These are phyloP conservation scores for Malus sieversii DNA, from an alignment of 306 rosid genomes.

Conservation along the genomic window DNA sequence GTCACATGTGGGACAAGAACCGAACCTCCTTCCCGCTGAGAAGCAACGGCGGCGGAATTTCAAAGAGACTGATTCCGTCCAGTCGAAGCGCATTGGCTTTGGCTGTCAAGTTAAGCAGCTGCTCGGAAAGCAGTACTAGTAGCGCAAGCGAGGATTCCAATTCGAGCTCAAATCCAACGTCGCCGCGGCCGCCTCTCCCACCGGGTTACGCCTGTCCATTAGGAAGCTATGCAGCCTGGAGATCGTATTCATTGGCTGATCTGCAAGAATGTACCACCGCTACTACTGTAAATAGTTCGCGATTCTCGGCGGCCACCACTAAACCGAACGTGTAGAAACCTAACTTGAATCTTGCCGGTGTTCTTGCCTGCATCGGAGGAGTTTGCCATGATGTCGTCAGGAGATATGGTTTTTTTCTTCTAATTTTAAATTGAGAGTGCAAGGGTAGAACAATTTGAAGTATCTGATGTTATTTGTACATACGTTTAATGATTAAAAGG, in stretches of 20 bases:
- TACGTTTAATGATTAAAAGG: not conserved
- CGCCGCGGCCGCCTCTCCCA: conserved; percentile 35
- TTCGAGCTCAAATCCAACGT: conserved; percentile 26
- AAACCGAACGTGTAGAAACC: conserved; percentile 1
- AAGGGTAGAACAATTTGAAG: not conserved
- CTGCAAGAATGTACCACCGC: conserved; percentile 42
- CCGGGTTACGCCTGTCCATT: conserved; percentile 23
- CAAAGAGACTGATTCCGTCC: conserved; percentile 62
- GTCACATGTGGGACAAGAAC: conserved; percentile 56
- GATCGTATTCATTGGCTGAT: conserved; percentile 60
- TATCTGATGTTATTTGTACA: not conserved
- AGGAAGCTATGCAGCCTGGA: conserved; percentile 23
- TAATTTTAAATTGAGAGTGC: not conserved
- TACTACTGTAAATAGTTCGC: conserved; percentile 27
- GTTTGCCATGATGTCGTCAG: not conserved
- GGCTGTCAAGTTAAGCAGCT: conserved; percentile 65
- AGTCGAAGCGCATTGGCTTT: conserved; percentile 66
- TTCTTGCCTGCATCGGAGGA: not conserved
- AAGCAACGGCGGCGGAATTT: conserved; percentile 54
- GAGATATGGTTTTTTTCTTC: not conserved
- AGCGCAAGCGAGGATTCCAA: conserved; percentile 58
- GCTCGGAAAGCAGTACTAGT: conserved; percentile 49
- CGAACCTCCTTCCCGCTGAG: conserved; percentile 40
- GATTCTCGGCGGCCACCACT: conserved; percentile 6
- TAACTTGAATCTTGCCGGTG: not conserved